A percentile compares a stretch with the other conserved stretches of the same genome.
Conservation (phyloP, 2,329 filamentous ascomycete species). For the Fusarium sp. region DNA sequence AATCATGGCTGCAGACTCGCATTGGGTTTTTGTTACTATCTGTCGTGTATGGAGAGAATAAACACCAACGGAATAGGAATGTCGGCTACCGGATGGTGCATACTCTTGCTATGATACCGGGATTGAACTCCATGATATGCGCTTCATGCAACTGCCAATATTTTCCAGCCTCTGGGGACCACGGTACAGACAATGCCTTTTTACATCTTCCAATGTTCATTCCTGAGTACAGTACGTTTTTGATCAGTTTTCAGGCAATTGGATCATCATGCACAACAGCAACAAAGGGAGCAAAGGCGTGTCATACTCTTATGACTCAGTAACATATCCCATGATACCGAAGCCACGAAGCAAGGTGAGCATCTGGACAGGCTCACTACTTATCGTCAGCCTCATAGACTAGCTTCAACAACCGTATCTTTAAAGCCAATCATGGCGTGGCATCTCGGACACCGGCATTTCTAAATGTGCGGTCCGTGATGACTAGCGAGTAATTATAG, state of each 20-base stretch:
- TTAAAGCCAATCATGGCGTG: not conserved
- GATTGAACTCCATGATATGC: too few species aligned
- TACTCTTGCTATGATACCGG: not conserved
- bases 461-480: not conserved
- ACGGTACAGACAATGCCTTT: not conserved
- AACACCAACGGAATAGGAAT: not conserved
- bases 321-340: not conserved
- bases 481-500: not conserved
- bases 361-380: not conserved
- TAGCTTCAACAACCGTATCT: not conserved
- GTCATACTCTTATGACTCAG: not conserved
- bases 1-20: not conserved
- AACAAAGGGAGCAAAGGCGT: not conserved
- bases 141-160: not conserved
- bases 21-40: not conserved
- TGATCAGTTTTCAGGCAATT: fast-evolving
- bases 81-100: not conserved
- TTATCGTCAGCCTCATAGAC: not conserved
- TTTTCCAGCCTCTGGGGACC: not conserved
- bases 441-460: not conserved
- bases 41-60: not conserved
- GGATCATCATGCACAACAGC: not conserved
- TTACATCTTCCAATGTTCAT: too few species aligned
- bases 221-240: too few species aligned
- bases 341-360: not conserved